Evolutionary conservation across 306 rosid genomes (phyloP).

Genomic region (Rosa chinensis): DNA sequence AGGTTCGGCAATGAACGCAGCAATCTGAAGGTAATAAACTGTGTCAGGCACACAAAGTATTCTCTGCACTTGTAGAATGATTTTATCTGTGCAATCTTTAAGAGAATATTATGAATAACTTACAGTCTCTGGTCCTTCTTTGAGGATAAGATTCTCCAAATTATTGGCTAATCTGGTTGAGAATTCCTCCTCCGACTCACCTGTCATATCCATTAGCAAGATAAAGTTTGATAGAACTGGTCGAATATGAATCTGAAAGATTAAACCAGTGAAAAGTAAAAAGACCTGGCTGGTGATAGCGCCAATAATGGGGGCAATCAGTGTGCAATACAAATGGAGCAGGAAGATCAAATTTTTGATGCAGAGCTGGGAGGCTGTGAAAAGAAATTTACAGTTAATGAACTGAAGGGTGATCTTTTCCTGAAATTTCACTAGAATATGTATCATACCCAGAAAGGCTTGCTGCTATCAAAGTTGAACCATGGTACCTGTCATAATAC

Average conservation of each 20-base stretch:
- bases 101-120: slow-evolving; percentile 17
- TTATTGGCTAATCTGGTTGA: slow-evolving; percentile 84
- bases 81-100: not conserved
- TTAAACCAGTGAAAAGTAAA: slow-evolving; percentile 21
- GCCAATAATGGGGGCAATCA: slow-evolving; percentile 98
- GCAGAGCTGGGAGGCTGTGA: slow-evolving; percentile 85
- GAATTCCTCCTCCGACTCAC: slow-evolving; percentile 94
- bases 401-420: not conserved
- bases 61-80: slow-evolving; percentile 1
- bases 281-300: slow-evolving; percentile 88
- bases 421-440: not conserved
- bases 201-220: slow-evolving; percentile 47
- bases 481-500: slow-evolving; percentile 73
- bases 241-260: slow-evolving; percentile 11
- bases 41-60: too few species aligned
- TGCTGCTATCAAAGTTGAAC: slow-evolving; percentile 86
- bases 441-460: slow-evolving; percentile 79
- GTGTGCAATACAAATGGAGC: slow-evolving; percentile 92
- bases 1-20: too few species aligned
- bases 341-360: slow-evolving; percentile 90
- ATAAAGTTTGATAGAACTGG: slow-evolving; percentile 19
- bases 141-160: slow-evolving; percentile 49
- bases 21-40: too few species aligned
- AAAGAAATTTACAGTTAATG: slow-evolving; percentile 26
- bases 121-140: slow-evolving; percentile 67